Evolutionary conservation across 2,329 filamentous ascomycete genomes (phyloP), one percentile per base, ranked within the genome.

Genomic region (Diaporthe aspalathi): DNA sequence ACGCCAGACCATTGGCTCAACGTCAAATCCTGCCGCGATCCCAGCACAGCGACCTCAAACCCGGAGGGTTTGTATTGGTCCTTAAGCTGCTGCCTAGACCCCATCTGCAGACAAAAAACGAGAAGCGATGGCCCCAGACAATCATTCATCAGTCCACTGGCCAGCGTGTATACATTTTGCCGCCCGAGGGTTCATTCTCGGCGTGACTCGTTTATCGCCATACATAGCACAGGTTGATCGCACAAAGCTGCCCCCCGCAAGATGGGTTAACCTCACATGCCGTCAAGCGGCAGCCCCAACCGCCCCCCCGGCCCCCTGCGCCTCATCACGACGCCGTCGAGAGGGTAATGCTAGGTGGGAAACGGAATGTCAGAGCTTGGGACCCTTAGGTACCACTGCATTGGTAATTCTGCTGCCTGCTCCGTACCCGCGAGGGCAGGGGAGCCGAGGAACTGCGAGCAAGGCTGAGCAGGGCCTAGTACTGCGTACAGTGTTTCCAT

Each of bases 401-500:
- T 11, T 49, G 57, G 29, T 38, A 38, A 50, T 65, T 47, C n/a
- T 50, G 60, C 60, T 50, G 60, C 60, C 60, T 65, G 22, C 20
- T 65, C 29, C 20, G 38, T 17, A 24, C 27, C 27, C 4, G 12
- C 6, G 45, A 24, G 54, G 22, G 16, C 7, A 57, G 8, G 35
- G 20, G 22, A 35, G 43, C 57, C 43, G 43, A 49, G 57, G 57
- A 20, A n/a, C 20, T 17, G 8, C 24, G 20, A 50, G 20, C 60
- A 65, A 65, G 43, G 60, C 60, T 65, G 60, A 65, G 60, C 60
- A 38, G 53, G 29, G 52, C 22, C 27, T 35, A n/a, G n/a, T 32
- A 20, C 24, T 32, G 27, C n/a, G 27, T 32, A 24, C 43, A 22
- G 45, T 38, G 60, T 50, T 65, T 65, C 60, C 60, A 65, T 65